These are phyloP conservation scores for Xylaria curta DNA, from an alignment of 495 filamentous ascomycete species.

Conservation along the genomic window DNA sequence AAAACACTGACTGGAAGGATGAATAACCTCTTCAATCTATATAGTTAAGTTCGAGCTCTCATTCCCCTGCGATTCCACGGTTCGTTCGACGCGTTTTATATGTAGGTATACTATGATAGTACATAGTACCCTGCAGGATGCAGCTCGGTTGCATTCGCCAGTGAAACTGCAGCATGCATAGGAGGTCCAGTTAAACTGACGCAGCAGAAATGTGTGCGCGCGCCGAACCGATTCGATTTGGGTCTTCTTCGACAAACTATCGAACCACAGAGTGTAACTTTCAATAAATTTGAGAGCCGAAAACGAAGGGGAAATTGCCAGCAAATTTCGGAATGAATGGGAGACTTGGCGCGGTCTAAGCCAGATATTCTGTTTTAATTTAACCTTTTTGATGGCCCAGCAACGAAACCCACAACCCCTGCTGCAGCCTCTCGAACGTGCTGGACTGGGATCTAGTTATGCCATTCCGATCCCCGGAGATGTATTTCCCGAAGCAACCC, in stretches of 20 bases:
- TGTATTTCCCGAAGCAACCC: background rate
- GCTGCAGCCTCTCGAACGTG: background rate
- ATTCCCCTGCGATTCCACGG: background rate
- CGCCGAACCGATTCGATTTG: background rate
- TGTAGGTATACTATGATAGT: background rate
- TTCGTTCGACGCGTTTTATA: conserved; percentile 3
- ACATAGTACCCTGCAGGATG: conserved; percentile 15
- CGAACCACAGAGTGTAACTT: background rate
- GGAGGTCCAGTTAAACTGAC: background rate
- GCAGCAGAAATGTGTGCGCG: background rate
- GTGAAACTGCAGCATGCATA: conserved; percentile 13
- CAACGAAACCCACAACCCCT: background rate
- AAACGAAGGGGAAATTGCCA: conserved; percentile 13
- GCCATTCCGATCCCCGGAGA: conserved; percentile 24
- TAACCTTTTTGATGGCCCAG: conserved; percentile 7
- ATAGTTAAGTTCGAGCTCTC: background rate
- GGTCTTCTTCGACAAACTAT: background rate
- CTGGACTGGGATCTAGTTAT: background rate
- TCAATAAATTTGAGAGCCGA: background rate
- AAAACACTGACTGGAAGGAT: background rate
- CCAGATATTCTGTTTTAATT: background rate
- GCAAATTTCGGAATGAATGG: background rate
- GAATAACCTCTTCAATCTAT: background rate
- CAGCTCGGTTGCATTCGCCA: conserved; percentile 23
- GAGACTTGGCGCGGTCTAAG: background rate